Conservation (phyloP, 148 eudicot species). For the Oxyria digyna region DNA sequence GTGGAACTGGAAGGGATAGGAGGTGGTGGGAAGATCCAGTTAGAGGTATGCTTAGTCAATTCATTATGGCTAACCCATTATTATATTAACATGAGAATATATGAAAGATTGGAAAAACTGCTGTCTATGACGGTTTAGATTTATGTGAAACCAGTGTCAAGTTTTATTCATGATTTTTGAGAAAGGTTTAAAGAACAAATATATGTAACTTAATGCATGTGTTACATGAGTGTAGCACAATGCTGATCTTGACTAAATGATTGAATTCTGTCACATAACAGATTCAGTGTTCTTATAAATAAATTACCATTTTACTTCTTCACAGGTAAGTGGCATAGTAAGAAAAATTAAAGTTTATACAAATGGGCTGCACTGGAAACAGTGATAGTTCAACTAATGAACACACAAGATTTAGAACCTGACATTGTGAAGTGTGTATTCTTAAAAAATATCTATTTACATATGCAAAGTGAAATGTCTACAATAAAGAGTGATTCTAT, state of each 20-base stretch:
- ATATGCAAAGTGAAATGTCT: background rate
- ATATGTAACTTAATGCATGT: background rate
- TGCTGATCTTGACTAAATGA: background rate
- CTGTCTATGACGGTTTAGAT: background rate
- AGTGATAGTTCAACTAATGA: background rate
- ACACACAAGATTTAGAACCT: background rate
- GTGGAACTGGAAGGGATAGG: constrained; percentile 99
- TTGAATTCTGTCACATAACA: background rate
- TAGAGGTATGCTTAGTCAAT: constrained; percentile 55
- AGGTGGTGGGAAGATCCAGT: constrained; percentile 89
- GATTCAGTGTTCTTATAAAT: background rate
- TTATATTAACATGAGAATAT: background rate
- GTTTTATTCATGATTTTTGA: background rate
- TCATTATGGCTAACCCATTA: background rate
- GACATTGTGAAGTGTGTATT: background rate
- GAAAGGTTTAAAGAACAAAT: background rate
- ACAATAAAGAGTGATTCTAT: background rate
- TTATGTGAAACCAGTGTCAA: background rate
- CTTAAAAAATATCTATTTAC: background rate
- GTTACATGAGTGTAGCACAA: background rate
- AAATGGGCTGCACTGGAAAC: background rate
- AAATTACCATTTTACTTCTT: background rate
- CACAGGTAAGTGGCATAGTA: background rate
- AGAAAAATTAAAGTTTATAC: background rate
- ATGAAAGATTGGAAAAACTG: background rate